Base-by-base conservation (phyloP, 129 eudicot species). In the Tanacetum coccineum region DNA sequence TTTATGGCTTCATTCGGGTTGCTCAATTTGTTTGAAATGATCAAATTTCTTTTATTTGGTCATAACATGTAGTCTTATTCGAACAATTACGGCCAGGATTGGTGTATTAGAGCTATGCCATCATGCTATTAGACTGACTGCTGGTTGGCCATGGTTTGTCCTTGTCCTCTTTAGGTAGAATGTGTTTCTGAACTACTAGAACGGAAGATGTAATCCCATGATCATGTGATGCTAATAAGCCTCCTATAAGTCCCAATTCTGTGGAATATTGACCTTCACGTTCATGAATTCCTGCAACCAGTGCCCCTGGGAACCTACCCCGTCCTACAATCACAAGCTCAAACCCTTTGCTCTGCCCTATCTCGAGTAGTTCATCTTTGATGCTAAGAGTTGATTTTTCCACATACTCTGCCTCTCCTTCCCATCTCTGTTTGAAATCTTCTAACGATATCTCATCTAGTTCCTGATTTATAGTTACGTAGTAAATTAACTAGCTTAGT, bases 261-360 rank as follows among this genome's bases (percentile, higher is more conserved):
- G 63, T 80, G 0, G 75, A 75, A 68, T 75, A 49, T 66, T 80
- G 84, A 2, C 64, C 73, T 30, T 74, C 77, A 17, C 21, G 63
- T 51, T 80, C 81, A 6, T 49, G 79, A 59, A 86, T 65, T 36
- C 53, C 73, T 3, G 80, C 83, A 18, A 65, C 75, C 59, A 76
- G 64, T 1, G 56, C 42, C 13, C 69, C 68, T 2, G 89, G 81
- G 45, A 75, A 81, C 65, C 78, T 47, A 8, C 81, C 83, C 71
- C 78, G 83, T 17, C 95, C 95, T 6, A 87, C 77, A 4, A 83
- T 58, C 28, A 87, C 72, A 9, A 83, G 87, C 32, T 83, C 82
- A 61, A 73, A 80, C 26, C 72, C 76, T 11, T 74, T 78, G 25
- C 64, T 86, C 19, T 66, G 6, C 20, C 89, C 94, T 4, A 80